Evolutionary conservation across 2,329 filamentous ascomycete genomes (phyloP), one percentile per base, ranked within the genome.

Genomic region (Zalaria obscura): DNA sequence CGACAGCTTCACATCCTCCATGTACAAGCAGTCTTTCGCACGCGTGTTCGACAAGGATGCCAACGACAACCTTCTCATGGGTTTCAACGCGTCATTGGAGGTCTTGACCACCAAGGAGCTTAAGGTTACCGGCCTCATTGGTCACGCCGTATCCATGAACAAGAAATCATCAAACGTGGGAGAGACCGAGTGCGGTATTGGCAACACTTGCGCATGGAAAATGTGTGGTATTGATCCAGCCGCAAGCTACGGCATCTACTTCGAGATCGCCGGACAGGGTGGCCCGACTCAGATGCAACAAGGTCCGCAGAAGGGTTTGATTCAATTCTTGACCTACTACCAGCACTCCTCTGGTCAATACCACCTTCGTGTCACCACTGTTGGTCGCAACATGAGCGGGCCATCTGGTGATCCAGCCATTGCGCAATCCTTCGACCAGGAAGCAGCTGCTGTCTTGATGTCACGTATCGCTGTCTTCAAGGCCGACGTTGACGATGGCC

Each of bases 391-490:
- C 55, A 70, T 98, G 43, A 94, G 87, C 58, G 88, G 91, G 3
- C 91, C 91, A 8, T 85, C 88, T 36, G 91, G 91, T 32, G 91
- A 98, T 58, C 88, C 89, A 26, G 84, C 88, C 5, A 84, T 98
- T 52, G 88, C 91, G 5, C 89, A 95, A 54, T 95, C 89, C 0
- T 98, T 98, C 59, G 91, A 98, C 52, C 91, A 98, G 61, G 91
- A 98, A 69, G 91, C 91, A 35, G 88, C 91, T 3, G 91, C 91
- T 25, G 91, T 96, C 11, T 75, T 98, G 36, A 98, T 98, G 91
- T 93, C 89, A n/a, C 77, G 91, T 50, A 98, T 98, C 61, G 91
- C 91, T 5, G 91, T 96, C 38, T 98, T 94, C 72, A 98, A 96
- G 68, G 88, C 91, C 1, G 91, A 98, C 59, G 88, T 96, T 26